These are phyloP conservation scores for Phytophthora sojae DNA, from an alignment of 352 stramenopile genomes.

Conservation along the genomic window DNA sequence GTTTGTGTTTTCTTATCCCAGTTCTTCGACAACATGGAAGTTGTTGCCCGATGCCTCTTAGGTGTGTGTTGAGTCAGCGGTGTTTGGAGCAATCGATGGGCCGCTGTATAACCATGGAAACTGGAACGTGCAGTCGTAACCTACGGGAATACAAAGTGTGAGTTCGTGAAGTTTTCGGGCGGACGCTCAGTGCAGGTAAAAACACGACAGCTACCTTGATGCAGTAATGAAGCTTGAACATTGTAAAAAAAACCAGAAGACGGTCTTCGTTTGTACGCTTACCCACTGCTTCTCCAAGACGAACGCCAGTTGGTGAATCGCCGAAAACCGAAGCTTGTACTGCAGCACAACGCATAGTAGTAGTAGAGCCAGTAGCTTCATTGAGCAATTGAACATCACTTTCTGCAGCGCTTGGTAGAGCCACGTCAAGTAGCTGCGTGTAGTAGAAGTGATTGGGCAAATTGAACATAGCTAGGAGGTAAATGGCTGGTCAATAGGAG, in stretches of 20 bases:
- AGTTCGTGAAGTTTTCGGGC: no score
- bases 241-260: slow-evolving; percentile 45
- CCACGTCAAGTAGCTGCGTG: slow-evolving; percentile 17
- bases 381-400: slow-evolving; percentile 21
- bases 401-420: slow-evolving; percentile 23
- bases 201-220: slow-evolving; percentile 21
- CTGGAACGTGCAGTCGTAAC: slow-evolving; percentile 10
- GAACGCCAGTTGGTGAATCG: slow-evolving; percentile 41
- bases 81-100: no score
- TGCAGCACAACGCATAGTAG: slow-evolving; percentile 12
- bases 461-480: slow-evolving; percentile 28
- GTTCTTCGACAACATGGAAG: no score
- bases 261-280: slow-evolving; percentile 36
- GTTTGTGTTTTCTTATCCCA: no score
- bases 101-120: neutral
- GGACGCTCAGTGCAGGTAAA: no score
- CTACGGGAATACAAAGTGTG: neutral
- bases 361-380: slow-evolving; percentile 25
- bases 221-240: slow-evolving; percentile 27
- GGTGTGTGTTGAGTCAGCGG: no score
- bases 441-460: slow-evolving; percentile 37
- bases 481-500: slow-evolving; percentile 13
- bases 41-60: no score
- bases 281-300: slow-evolving; percentile 36
- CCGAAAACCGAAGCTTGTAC: slow-evolving; percentile 8